phyloP scores from a whole-genome alignment of 768 basidiomycete species.

The Hygrocybe coccinea region DNA sequence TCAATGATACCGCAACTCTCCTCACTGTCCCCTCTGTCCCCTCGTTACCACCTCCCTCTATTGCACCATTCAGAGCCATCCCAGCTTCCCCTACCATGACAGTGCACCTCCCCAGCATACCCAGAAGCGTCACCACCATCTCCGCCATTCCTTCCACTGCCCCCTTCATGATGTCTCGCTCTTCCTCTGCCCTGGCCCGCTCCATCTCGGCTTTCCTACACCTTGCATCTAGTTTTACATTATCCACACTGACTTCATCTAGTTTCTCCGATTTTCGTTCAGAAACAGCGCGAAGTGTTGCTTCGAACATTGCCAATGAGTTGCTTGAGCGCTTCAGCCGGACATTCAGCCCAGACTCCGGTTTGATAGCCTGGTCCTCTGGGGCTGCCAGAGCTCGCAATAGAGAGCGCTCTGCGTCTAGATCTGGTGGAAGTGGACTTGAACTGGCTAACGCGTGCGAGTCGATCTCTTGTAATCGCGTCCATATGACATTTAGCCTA shows the following conservation, averaged over 20 bases:
- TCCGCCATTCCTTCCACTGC: slow-evolving; percentile 62
- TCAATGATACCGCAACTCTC: slow-evolving; percentile 49
- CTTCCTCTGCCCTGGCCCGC: slow-evolving; percentile 56
- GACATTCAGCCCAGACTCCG: slow-evolving; percentile 52
- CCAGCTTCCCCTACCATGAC: slow-evolving; percentile 61
- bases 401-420: slow-evolving; percentile 70
- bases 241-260: slow-evolving; percentile 65
- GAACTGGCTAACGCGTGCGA: slow-evolving; percentile 33
- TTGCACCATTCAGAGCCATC: slow-evolving; percentile 30
- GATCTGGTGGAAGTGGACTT: slow-evolving; percentile 44
- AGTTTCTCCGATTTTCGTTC: slow-evolving; percentile 75
- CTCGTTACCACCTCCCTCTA: slow-evolving; percentile 30
- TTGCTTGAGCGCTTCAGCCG: slow-evolving; percentile 68
- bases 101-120: slow-evolving; percentile 76
- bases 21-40: slow-evolving; percentile 33
- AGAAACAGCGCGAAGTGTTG: slow-evolving; percentile 76
- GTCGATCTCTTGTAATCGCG: slow-evolving; percentile 57
- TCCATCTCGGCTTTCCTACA: slow-evolving; percentile 70
- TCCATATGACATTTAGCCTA: slow-evolving; percentile 59
- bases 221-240: slow-evolving; percentile 64
- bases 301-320: slow-evolving; percentile 77
- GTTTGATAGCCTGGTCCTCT: slow-evolving; percentile 62
- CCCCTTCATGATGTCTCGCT: slow-evolving; percentile 57
- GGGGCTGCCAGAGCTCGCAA: slow-evolving; percentile 61
- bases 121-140: slow-evolving; percentile 65